These are phyloP conservation scores for Elsinoe fawcettii DNA, from an alignment of 2,329 filamentous ascomycete species.

Conservation along the genomic window DNA sequence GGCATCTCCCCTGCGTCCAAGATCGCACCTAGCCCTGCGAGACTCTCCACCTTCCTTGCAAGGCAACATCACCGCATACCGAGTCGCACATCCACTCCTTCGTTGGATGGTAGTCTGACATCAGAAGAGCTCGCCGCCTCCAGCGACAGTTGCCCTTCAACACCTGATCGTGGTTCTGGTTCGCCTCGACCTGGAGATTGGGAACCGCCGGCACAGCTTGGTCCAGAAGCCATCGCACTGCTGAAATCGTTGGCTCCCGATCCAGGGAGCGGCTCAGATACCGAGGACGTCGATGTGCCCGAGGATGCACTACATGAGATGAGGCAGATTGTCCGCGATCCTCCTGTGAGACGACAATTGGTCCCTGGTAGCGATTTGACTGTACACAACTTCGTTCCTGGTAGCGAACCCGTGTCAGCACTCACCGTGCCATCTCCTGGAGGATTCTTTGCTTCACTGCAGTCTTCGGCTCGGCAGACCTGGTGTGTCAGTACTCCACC, in stretches of 20 bases:
- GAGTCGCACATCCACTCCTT: conserved; percentile 71
- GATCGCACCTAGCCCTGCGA: conserved; percentile 32
- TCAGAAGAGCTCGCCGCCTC: conserved; percentile 73
- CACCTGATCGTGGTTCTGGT: conserved; percentile 58
- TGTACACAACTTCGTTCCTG: background rate
- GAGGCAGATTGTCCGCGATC: conserved; percentile 49
- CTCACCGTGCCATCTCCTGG: conserved; percentile 87
- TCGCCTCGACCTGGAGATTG: conserved; percentile 55
- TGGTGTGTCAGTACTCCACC: conserved; percentile 56
- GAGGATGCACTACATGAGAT: conserved; percentile 48
- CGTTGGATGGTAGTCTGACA: conserved; percentile 77
- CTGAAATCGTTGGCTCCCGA: conserved; percentile 63
- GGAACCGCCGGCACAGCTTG: conserved; percentile 53
- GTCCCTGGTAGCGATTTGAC: conserved; percentile 19
- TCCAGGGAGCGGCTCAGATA: conserved; percentile 23
- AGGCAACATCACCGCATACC: conserved; percentile 54
- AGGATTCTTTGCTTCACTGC: conserved; percentile 83
- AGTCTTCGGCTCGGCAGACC: conserved; percentile 65
- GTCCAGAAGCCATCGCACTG: conserved; percentile 72
- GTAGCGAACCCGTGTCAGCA: conserved; percentile 62
- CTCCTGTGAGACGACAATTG: conserved; percentile 17
- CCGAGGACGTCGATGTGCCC: conserved; percentile 36
- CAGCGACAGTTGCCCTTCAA: conserved; percentile 69
- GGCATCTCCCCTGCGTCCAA: conserved; percentile 44
- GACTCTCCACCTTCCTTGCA: conserved; percentile 60